Evolutionary conservation across 179 eudicot species (phyloP), one percentile per base, ranked within the genome.

Genomic region (Heliamphora pulchella): DNA sequence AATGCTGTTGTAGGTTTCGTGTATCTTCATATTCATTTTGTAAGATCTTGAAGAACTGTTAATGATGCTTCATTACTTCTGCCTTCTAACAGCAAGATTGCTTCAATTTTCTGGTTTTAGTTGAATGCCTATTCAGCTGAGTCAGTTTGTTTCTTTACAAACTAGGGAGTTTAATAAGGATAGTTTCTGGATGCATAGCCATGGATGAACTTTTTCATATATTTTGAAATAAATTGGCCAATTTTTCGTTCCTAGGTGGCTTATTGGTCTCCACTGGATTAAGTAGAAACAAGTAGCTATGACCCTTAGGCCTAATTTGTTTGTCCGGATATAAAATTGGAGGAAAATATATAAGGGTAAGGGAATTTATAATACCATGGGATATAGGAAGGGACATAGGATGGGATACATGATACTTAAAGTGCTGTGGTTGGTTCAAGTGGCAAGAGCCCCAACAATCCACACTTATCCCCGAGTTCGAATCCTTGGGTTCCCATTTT

Each of bases 61-160:
- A 31, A 71, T 48, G 75, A 48, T 71, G 11, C 18, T n/a, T 9
- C 41, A 8, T 48, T 71, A 18, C 7, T 71, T 47, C 31, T 18
- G 57, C 57, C 39, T 13, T 0, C 15, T 69, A 15, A 69, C 53
- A 2, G 22, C 13, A 44, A 18, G 50, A 69, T 51, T 44, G 1
- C 53, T 69, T 69, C 46, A 18, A 22, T 65, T 41, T 68, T 4
- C 8, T 65, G 3, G 8, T 68, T 1, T 57, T 14, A 43, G 51
- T 68, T 14, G 20, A 14, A 43, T 11, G 0, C 17, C 20, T 4
- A 62, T 71, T 10, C 61, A 57, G 13, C 31, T 8, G 5, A 48
- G 54, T 48, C 75, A 48, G 57, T 47, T 71, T 41, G 17, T 73
- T 3, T 75, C 67, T 75, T 59, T 17, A 75, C 43, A 17, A 59